Conservation (phyloP, 192 early-diverging fungal species). For the Borealophlyctis nickersoniae region DNA sequence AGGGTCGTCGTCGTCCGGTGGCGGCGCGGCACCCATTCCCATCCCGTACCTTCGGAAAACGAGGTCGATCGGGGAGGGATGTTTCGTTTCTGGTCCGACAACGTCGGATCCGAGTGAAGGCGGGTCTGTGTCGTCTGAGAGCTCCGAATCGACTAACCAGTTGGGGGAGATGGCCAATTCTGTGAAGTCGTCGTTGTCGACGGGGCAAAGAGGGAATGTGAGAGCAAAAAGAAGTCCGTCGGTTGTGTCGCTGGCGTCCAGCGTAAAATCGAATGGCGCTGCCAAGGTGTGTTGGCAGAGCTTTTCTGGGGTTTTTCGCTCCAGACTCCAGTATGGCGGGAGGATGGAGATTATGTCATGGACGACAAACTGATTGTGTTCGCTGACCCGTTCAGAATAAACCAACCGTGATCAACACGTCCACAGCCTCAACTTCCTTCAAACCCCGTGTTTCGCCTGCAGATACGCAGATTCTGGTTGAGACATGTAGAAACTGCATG, state of each 20-base stretch:
- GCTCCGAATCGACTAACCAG: no score
- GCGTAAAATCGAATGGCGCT: neutral
- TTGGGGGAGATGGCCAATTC: neutral
- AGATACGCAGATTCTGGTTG: neutral
- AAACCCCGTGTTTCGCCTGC: neutral
- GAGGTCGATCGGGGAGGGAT: neutral
- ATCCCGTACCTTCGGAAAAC: neutral
- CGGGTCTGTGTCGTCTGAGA: neutral
- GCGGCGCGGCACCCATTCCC: neutral
- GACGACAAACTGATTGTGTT: neutral
- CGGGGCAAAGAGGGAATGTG: neutral
- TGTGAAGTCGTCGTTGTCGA: neutral
- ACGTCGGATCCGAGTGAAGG: neutral
- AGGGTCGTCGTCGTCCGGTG: no score
- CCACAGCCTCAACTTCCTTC: neutral
- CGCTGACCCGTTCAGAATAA: no score
- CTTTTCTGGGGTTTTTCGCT: neutral
- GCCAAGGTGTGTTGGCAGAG: no score
- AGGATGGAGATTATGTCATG: neutral
- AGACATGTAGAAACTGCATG: slow-evolving; percentile 14
- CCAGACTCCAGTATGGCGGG: neutral
- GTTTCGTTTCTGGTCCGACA: neutral
- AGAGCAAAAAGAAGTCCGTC: neutral
- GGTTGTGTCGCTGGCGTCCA: neutral
- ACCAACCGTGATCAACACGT: no score